These are phyloP conservation scores for Penicillium psychrosexuale DNA, from an alignment of 2,329 filamentous ascomycete genomes.

Conservation along the genomic window DNA sequence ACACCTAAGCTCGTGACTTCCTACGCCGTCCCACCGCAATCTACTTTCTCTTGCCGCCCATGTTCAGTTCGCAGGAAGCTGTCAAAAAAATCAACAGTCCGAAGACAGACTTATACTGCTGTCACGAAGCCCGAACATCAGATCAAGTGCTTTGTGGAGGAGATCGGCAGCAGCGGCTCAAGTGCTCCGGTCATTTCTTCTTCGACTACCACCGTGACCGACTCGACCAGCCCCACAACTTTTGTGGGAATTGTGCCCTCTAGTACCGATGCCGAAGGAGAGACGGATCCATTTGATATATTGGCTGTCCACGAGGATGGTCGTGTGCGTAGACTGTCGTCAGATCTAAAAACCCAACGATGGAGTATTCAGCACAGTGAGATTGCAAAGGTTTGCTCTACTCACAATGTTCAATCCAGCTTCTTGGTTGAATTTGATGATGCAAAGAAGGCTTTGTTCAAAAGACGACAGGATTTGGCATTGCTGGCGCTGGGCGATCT, in stretches of 20 bases:
- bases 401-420: slow-evolving; percentile 33
- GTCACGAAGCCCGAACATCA: slow-evolving; percentile 49
- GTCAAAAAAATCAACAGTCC: slow-evolving; percentile 41
- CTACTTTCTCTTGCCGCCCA: slow-evolving; percentile 55
- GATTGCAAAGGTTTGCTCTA: slow-evolving; percentile 27
- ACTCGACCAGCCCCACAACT: slow-evolving; percentile 37
- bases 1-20: slow-evolving; percentile 59
- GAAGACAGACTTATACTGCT: slow-evolving; percentile 57
- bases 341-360: slow-evolving; percentile 39
- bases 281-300: slow-evolving; percentile 38
- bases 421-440: slow-evolving; percentile 44
- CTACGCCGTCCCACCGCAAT: slow-evolving; percentile 60
- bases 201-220: slow-evolving; percentile 38
- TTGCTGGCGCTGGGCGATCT: slow-evolving; percentile 37
- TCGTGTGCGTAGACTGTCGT: slow-evolving; percentile 39
- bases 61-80: slow-evolving; percentile 57
- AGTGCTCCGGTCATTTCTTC: slow-evolving; percentile 38
- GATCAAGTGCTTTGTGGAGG: slow-evolving; percentile 55
- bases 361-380: slow-evolving; percentile 40
- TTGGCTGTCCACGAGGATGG: slow-evolving; percentile 46
- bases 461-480: slow-evolving; percentile 40
- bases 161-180: slow-evolving; percentile 34
- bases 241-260: slow-evolving; percentile 41
- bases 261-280: slow-evolving; percentile 20
- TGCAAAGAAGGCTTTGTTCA: slow-evolving; percentile 40